Conservation (phyloP, 2,329 filamentous ascomycete genomes). For the Monosporascus sp. region DNA sequence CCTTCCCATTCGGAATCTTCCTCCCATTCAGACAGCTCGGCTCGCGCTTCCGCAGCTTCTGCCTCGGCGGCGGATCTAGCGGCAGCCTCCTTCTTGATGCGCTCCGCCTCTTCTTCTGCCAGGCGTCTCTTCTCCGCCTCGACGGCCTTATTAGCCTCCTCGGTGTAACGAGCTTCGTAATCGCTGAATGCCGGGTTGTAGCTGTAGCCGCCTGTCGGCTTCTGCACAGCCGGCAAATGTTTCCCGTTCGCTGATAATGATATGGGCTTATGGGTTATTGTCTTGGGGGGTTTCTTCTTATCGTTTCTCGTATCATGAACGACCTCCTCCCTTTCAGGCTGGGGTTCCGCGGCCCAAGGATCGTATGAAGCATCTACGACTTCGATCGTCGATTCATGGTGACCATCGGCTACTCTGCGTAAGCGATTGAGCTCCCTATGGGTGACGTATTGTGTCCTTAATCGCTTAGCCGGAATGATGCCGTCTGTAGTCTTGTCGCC, state of each 20-base stretch:
- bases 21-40: constrained; percentile 66
- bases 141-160: constrained; percentile 74
- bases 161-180: constrained; percentile 71
- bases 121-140: constrained; percentile 73
- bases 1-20: constrained; percentile 92
- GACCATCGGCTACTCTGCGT: constrained; percentile 72
- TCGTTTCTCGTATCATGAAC: constrained; percentile 36
- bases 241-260: constrained; percentile 82
- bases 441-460: constrained; percentile 73
- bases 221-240: constrained; percentile 69
- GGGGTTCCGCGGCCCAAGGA: constrained; percentile 60
- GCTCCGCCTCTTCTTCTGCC: constrained; percentile 61
- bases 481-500: constrained; percentile 68
- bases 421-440: constrained; percentile 79
- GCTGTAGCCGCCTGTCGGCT: constrained; percentile 76
- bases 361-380: constrained; percentile 68
- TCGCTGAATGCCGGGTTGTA: constrained; percentile 90
- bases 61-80: constrained; percentile 67
- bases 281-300: constrained; percentile 66
- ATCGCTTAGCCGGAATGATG: constrained; percentile 68
- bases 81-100: constrained; percentile 62
- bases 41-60: constrained; percentile 65
- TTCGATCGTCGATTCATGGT: constrained; percentile 50
- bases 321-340: constrained; percentile 19
- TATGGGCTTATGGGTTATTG: constrained; percentile 71